Evolutionary conservation across 306 rosid genomes (phyloP), one percentile per base, ranked within the genome.

Genomic region (Acacia confusa): DNA sequence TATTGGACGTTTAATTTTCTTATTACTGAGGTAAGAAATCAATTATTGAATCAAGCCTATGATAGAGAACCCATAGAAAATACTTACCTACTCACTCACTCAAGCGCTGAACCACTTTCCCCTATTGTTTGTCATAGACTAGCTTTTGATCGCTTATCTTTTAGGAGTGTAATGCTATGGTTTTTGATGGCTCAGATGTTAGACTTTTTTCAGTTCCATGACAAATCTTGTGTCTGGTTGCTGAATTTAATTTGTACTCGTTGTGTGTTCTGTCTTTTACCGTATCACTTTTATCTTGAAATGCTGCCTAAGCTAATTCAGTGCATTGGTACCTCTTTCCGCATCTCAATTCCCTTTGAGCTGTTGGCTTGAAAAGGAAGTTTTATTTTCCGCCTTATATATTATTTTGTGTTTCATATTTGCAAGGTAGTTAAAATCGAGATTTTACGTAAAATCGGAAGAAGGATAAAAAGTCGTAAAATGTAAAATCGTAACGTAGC

Each of bases 311-410:
- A 60, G 55, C 65, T 27, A 36, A 36, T 75, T 38, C 19, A 41
- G 19, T 75, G 43, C 20, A 45, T 77, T 48, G 45, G 7, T 71
- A 53, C 79, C 50, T 45, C 57, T 19, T 55, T 52, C 11, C 63
- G 64, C 66, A 47, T 20, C 68, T 76, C 77, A 78, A 36, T 78
- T 67, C 36, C 50, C 50, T 81, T 69, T 75, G 66, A 43, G 41
- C 61, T 36, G 70, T 74, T 79, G 67, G 76, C 63, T 75, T 55
- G 36, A 24, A 41, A 38, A 72, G 63, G 63, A 60, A 24, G 44
- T 53, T 70, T 67, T 65, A 71, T 53, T 79, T 79, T 45, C 41
- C 57, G 45, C 47, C 36, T 4, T 32, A 32, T 4, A 32, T 32
- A 32, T 32, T 4, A 30, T 30, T 30, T 30, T 30, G 34, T 30